Evolutionary conservation across 2,329 filamentous ascomycete genomes (phyloP).

Genomic region (Chaetomium sp.): DNA sequence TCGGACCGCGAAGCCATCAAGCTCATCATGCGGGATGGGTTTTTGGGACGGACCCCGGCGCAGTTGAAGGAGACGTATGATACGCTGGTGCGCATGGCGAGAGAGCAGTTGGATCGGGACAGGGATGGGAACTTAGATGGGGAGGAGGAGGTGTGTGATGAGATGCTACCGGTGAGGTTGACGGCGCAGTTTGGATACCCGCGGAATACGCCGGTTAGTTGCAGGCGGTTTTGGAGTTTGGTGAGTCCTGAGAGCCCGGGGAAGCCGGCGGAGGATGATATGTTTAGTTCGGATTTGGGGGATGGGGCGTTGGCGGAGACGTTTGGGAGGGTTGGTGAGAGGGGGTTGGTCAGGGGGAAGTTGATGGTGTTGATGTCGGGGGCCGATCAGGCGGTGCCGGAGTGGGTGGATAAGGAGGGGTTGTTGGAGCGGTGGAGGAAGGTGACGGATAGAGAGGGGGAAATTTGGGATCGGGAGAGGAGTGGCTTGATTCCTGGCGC

Average conservation of each 20-base stretch:
- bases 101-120: constrained; percentile 19
- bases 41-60: constrained; percentile 26
- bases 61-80: constrained; percentile 30
- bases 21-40: constrained; percentile 38
- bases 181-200: constrained; percentile 27
- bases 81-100: constrained; percentile 33
- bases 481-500: constrained; percentile 43
- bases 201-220: constrained; percentile 27
- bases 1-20: constrained; percentile 64
- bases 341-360: constrained; percentile 44
- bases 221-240: constrained; percentile 38
- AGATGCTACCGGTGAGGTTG: constrained; percentile 29
- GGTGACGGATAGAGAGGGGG: constrained; percentile 32
- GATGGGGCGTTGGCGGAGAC: constrained; percentile 50
- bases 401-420: constrained; percentile 49
- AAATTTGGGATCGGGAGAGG: constrained; percentile 40
- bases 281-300: constrained; percentile 69
- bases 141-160: constrained; percentile 24
- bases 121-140: neutral
- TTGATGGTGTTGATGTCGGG: constrained; percentile 58
- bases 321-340: constrained; percentile 52
- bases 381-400: constrained; percentile 58
- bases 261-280: constrained; percentile 65
- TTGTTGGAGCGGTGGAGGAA: constrained; percentile 52
- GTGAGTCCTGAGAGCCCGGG: constrained; percentile 40